A percentile compares a stretch with the other conserved stretches of the same genome.
Conservation (phyloP, 2,329 filamentous ascomycete species). For the Talaromyces pinophilus region DNA sequence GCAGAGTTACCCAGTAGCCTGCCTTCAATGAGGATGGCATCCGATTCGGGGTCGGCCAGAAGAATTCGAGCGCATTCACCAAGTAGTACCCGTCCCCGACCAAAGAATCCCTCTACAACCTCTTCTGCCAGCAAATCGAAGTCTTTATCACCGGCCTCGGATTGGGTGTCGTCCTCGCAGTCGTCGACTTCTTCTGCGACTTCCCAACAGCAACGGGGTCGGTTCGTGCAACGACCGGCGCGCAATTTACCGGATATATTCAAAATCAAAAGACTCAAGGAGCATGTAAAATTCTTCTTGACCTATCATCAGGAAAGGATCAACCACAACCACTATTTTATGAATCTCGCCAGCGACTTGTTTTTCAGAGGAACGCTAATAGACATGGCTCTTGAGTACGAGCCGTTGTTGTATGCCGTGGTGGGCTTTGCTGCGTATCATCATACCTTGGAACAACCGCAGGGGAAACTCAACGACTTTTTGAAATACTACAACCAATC, state of each 20-base stretch:
- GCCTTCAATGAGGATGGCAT: conserved; percentile 18
- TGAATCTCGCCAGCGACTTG: conserved; percentile 68
- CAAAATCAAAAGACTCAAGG: conserved; percentile 44
- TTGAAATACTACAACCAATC: conserved; percentile 88
- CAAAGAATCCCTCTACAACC: conserved; percentile 35
- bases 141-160: conserved; percentile 56
- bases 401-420: conserved; percentile 81
- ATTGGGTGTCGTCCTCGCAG: conserved; percentile 41
- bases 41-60: conserved; percentile 30
- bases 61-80: conserved; percentile 37
- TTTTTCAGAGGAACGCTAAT: conserved; percentile 75
- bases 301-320: conserved; percentile 76
- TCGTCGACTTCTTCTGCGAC: conserved; percentile 26
- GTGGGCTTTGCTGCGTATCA: conserved; percentile 90
- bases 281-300: conserved; percentile 76
- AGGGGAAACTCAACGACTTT: conserved; percentile 77
- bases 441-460: conserved; percentile 67
- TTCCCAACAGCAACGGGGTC: conserved; percentile 13
- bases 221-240: conserved; percentile 23
- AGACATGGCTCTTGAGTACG: conserved; percentile 71
- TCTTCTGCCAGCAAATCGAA: conserved; percentile 47
- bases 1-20: conserved; percentile 30
- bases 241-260: conserved; percentile 30
- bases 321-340: conserved; percentile 77
- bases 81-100: conserved; percentile 27